These are phyloP conservation scores for Acacia pycnantha DNA, from an alignment of 331 rosid genomes.

Conservation along the genomic window DNA sequence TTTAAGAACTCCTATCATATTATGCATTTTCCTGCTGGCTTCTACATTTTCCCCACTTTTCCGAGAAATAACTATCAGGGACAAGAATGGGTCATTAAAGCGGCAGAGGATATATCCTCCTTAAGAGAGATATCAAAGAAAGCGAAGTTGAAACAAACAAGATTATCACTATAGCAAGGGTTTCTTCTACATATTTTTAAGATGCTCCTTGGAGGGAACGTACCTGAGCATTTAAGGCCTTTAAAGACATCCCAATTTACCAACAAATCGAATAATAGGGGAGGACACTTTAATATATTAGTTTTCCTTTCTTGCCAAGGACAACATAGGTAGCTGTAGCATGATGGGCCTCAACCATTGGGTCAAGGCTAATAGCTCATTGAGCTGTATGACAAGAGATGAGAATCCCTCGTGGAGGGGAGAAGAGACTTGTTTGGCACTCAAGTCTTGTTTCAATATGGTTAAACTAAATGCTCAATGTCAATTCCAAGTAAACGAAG, in stretches of 20 bases:
- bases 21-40: constrained; percentile 8
- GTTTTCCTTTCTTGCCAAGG: background rate
- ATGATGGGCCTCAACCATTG: background rate
- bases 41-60: background rate
- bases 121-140: background rate
- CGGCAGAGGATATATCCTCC: background rate
- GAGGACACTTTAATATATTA: background rate
- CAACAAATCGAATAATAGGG: background rate
- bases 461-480: background rate
- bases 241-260: background rate
- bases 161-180: background rate
- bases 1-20: constrained; percentile 1
- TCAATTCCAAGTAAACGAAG: background rate
- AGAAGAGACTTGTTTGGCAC: background rate
- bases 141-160: background rate
- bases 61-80: background rate
- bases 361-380: background rate
- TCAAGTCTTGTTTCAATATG: background rate
- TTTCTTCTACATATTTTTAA: background rate
- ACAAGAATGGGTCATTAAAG: background rate
- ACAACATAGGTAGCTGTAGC: background rate
- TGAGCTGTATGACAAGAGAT: background rate
- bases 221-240: background rate
- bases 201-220: background rate
- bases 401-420: background rate